Evolutionary conservation across 164 flowering plant species (phyloP).

Genomic region (Vitis rotundifolia): DNA sequence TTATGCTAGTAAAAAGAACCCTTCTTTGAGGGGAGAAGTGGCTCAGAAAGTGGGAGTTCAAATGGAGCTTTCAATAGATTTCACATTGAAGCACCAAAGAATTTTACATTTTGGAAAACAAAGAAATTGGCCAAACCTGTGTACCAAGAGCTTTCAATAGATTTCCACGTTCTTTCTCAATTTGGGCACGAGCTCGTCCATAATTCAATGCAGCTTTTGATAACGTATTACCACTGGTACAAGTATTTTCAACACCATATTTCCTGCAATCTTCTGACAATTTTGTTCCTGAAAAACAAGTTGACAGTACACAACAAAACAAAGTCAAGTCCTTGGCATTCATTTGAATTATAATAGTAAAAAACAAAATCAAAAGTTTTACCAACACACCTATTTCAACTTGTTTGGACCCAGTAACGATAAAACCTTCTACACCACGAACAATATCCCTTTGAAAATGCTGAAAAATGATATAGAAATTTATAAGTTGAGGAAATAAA

Average conservation of each 20-base stretch:
- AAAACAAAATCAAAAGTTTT: constrained; percentile 6
- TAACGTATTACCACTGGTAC: constrained; percentile 78
- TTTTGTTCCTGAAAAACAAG: constrained; percentile 59
- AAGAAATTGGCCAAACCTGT: constrained; percentile 58
- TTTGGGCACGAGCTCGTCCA: constrained; percentile 72
- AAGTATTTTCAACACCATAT: constrained; percentile 84
- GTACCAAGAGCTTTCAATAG: constrained; percentile 81
- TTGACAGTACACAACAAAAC: background rate
- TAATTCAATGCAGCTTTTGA: constrained; percentile 74
- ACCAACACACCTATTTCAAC: constrained; percentile 74
- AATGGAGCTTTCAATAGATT: background rate
- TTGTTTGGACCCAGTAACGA: constrained; percentile 86
- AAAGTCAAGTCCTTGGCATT: background rate
- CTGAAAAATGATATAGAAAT: constrained; percentile 36
- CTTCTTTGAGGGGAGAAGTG: background rate
- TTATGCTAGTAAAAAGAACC: background rate
- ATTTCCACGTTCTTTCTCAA: constrained; percentile 85
- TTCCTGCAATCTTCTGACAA: constrained; percentile 88
- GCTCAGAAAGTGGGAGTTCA: background rate
- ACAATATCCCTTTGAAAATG: constrained; percentile 92
- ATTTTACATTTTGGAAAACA: background rate
- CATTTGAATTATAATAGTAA: background rate
- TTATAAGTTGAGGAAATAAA: background rate
- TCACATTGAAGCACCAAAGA: background rate
- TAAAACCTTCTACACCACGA: constrained; percentile 87